These are phyloP conservation scores for Barnettozyma pratensis DNA, from an alignment of 805 yeast genomes.

Conservation along the genomic window DNA sequence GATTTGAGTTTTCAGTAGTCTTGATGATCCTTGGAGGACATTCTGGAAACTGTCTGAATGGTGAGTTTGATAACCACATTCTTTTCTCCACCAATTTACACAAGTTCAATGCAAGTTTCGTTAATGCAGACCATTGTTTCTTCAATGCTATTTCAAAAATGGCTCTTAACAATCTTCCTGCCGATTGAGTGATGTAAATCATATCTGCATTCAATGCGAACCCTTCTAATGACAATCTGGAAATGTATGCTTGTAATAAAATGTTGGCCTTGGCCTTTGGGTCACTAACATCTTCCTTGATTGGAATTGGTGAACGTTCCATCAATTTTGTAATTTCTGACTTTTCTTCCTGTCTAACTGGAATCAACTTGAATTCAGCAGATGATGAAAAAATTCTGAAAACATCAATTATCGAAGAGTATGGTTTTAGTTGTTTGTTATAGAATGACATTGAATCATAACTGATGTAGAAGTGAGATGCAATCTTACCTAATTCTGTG, in stretches of 20 bases:
- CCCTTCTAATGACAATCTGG: constrained; percentile 71
- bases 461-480: constrained; percentile 82
- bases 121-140: constrained; percentile 65
- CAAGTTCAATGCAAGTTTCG: constrained; percentile 53
- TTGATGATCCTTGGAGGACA: constrained; percentile 68
- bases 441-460: constrained; percentile 69
- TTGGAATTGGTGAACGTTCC: constrained; percentile 81
- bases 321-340: constrained; percentile 62
- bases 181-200: constrained; percentile 90
- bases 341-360: constrained; percentile 84
- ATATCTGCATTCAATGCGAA: constrained; percentile 90
- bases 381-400: constrained; percentile 74
- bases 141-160: constrained; percentile 69
- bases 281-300: constrained; percentile 65
- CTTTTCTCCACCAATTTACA: constrained; percentile 78
- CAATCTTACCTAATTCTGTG: constrained; percentile 74
- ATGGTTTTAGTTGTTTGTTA: constrained; percentile 56
- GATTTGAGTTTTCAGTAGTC: constrained; percentile 70
- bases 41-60: constrained; percentile 75
- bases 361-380: constrained; percentile 78
- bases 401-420: constrained; percentile 65
- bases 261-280: constrained; percentile 75
- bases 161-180: constrained; percentile 83
- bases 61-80: constrained; percentile 82
- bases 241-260: constrained; percentile 81